Conservation (phyloP, 2,329 filamentous ascomycete genomes). For the Scopulariopsis brevicaulis region DNA sequence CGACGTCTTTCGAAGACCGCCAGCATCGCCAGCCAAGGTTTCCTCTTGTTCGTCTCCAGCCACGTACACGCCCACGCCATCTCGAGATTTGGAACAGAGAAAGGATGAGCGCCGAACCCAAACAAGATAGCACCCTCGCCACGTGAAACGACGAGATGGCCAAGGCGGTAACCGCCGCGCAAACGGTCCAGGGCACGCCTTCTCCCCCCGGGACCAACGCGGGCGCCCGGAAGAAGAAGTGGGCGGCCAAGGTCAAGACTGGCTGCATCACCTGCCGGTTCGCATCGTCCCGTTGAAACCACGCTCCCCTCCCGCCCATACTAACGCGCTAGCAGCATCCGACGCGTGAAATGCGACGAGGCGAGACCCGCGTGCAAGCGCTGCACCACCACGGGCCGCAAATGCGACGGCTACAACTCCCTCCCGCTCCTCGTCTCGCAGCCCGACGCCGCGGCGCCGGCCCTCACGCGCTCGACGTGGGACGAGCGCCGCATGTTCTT, state of each 20-base stretch:
- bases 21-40: too few relatives aligned
- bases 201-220: background rate
- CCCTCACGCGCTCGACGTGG: conserved; percentile 2
- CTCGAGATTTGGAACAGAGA: background rate
- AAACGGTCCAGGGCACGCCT: background rate
- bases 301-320: background rate
- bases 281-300: conserved; percentile 1
- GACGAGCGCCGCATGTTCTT: conserved; percentile 8
- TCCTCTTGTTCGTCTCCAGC: background rate
- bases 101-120: background rate
- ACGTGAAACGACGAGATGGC: background rate
- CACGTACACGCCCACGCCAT: background rate
- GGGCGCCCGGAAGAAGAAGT: background rate
- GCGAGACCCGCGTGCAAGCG: conserved; percentile 14
- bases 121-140: background rate
- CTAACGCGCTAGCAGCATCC: conserved; percentile 8
- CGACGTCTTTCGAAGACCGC: too few relatives aligned
- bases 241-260: conserved; percentile 11
- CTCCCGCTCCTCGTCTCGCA: background rate
- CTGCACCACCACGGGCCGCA: conserved; percentile 13
- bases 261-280: conserved; percentile 15
- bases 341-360: conserved; percentile 21
- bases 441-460: background rate
- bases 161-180: background rate
- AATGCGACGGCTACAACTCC: conserved; percentile 13